Percentiles rank a stretch among this genome's conserved stretches.
phyloP scores from a whole-genome alignment of 495 filamentous ascomycete species.

The Penicillium arizonense region DNA sequence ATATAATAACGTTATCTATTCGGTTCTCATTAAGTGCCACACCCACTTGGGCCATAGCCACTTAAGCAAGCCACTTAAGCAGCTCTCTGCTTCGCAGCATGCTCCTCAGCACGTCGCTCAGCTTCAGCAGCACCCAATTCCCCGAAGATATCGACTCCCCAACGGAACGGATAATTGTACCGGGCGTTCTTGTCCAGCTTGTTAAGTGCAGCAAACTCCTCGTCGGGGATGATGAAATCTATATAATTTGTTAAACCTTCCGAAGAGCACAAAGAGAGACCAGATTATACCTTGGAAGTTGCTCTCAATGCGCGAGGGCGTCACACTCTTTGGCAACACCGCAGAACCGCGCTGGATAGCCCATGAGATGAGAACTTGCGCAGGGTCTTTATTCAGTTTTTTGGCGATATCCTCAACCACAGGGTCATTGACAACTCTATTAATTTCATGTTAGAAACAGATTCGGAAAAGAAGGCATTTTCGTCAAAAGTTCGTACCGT shows the following conservation, averaged over 20 bases:
- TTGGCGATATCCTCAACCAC: constrained; percentile 57
- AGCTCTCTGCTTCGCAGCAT: constrained; percentile 36
- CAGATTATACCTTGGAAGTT: constrained; percentile 47
- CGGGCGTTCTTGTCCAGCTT: constrained; percentile 44
- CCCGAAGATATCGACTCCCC: constrained; percentile 51
- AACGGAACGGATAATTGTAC: constrained; percentile 52
- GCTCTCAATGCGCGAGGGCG: constrained; percentile 53
- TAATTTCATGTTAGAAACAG: constrained; percentile 1
- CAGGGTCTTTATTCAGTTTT: constrained; percentile 68
- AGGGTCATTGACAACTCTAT: constrained; percentile 56
- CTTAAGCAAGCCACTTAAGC: neutral
- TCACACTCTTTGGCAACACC: constrained; percentile 62
- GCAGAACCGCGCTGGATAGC: constrained; percentile 69
- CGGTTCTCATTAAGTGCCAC: too few relatives aligned
- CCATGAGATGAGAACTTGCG: constrained; percentile 76
- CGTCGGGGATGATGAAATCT: constrained; percentile 49
- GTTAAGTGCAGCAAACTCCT: constrained; percentile 44
- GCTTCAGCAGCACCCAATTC: constrained; percentile 46
- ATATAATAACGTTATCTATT: neutral
- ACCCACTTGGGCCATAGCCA: too few relatives aligned
- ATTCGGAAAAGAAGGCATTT: neutral
- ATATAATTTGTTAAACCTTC: constrained; percentile 17
- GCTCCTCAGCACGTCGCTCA: constrained; percentile 43
- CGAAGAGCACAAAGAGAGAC: neutral
- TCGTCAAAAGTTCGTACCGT: constrained; percentile 20